Percentiles rank a stretch among this genome's conserved stretches.
Evolutionary conservation across 768 basidiomycete genomes (phyloP).

Genomic region (Boletales sp.): DNA sequence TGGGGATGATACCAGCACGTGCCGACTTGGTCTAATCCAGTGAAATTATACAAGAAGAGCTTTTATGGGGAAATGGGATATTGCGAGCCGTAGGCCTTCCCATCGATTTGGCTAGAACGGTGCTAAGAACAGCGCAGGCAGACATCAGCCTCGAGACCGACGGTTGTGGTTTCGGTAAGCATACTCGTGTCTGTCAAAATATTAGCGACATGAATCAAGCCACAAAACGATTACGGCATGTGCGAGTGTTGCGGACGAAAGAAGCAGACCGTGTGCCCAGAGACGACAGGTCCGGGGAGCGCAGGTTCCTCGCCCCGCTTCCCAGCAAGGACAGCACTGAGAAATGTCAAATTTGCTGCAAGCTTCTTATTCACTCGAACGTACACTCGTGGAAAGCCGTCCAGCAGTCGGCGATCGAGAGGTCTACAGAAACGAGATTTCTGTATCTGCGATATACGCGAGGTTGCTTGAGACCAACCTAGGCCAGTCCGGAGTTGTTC

Average conservation of each 20-base stretch:
- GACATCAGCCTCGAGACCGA: conserved; percentile 4
- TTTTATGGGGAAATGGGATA: conserved; percentile 35
- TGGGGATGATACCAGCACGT: conserved; percentile 37
- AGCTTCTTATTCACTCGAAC: not conserved
- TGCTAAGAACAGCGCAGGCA: conserved; percentile 16
- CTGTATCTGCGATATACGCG: no score
- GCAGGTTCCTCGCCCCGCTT: conserved; percentile 15
- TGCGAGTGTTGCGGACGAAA: not conserved
- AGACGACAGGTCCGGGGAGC: conserved; percentile 40
- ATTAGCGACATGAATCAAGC: conserved; percentile 15
- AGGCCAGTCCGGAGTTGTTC: no score
- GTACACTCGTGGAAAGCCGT: conserved; percentile 12
- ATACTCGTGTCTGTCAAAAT: conserved; percentile 18
- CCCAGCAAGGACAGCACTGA: conserved; percentile 34
- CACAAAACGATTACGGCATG: not conserved
- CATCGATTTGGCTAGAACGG: conserved; percentile 26
- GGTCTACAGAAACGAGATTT: not conserved
- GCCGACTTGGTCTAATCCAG: conserved; percentile 29
- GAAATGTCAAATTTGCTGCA: conserved; percentile 2
- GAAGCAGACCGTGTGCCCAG: conserved; percentile 32
- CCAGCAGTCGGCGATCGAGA: conserved; percentile 5
- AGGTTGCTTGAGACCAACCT: no score
- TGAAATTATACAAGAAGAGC: conserved; percentile 38
- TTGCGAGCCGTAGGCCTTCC: conserved; percentile 37
- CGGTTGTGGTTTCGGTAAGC: conserved; percentile 20